Evolutionary conservation across 306 rosid species (phyloP).

Genomic region (Pterocarpus macrocarpus): DNA sequence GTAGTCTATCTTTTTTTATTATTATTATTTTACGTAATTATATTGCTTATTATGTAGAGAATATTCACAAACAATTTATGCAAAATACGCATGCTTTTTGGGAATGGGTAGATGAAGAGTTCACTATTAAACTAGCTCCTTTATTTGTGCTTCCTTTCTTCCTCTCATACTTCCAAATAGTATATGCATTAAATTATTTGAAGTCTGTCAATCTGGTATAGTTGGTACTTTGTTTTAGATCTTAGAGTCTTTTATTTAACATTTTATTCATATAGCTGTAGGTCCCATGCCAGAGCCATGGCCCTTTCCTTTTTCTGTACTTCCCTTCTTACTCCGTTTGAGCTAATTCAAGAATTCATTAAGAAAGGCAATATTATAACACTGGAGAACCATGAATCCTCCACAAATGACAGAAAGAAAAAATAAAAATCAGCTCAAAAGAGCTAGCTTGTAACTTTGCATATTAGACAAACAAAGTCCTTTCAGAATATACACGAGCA

Average conservation of each 20-base stretch:
- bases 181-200: slow-evolving; percentile 15
- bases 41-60: not conserved
- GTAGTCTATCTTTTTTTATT: slow-evolving; percentile 28
- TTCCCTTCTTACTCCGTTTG: not conserved
- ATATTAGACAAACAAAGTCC: not conserved
- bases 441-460: no score
- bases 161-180: slow-evolving; percentile 10
- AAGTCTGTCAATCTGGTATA: not conserved
- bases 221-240: slow-evolving; percentile 5
- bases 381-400: no score
- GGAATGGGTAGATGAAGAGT: slow-evolving; percentile 9
- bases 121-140: not conserved
- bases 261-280: not conserved
- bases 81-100: slow-evolving; percentile 7
- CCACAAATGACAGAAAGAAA: no score
- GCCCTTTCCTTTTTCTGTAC: not conserved
- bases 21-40: not conserved
- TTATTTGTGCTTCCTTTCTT: slow-evolving; percentile 17
- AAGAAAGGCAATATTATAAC: no score
- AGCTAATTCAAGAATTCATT: no score
- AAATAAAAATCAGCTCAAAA: no score
- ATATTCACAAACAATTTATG: not conserved
- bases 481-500: not conserved
- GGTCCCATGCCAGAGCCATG: not conserved
- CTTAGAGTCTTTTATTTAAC: not conserved